These are phyloP conservation scores for Fusarium paranaense DNA, from an alignment of 2,329 filamentous ascomycete species.

Conservation along the genomic window DNA sequence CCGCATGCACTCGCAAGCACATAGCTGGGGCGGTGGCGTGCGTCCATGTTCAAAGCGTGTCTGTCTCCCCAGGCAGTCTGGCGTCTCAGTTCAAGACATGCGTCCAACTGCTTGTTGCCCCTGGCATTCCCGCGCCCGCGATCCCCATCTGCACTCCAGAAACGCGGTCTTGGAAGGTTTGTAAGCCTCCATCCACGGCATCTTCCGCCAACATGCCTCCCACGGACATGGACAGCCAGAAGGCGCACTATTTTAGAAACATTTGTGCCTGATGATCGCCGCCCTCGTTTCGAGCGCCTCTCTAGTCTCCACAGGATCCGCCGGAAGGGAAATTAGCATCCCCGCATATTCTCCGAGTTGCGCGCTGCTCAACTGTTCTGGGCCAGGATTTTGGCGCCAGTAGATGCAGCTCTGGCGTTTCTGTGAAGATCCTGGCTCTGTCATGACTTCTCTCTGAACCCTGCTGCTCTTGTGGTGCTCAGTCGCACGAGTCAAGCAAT, in stretches of 20 bases:
- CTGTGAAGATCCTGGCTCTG: neutral
- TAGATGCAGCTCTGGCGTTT: neutral
- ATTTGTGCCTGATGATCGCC: slow-evolving; percentile 2
- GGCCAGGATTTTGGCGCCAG: neutral
- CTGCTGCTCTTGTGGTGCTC: neutral
- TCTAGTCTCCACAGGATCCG: slow-evolving; percentile 1
- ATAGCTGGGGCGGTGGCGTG: slow-evolving; percentile 2
- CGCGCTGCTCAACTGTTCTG: neutral
- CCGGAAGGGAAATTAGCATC: slow-evolving; percentile 3
- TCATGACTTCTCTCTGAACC: neutral
- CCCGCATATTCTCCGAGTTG: slow-evolving; percentile 5
- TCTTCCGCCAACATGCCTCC: neutral
- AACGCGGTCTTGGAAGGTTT: neutral
- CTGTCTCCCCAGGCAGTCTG: slow-evolving; percentile 4
- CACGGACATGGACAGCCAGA: neutral
- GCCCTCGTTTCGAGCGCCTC: neutral
- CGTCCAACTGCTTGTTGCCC: slow-evolving; percentile 3
- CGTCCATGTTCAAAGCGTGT: slow-evolving; percentile 3
- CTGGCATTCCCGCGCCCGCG: neutral
- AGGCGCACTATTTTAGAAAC: slow-evolving; percentile 5
- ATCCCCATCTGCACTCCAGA: slow-evolving; percentile 2
- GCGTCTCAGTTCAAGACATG: slow-evolving; percentile 36
- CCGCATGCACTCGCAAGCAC: neutral
- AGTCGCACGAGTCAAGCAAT: neutral
- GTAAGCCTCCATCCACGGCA: neutral